Base-by-base conservation (phyloP, 2,329 filamentous ascomycete genomes). In the Eutypella sp. region DNA sequence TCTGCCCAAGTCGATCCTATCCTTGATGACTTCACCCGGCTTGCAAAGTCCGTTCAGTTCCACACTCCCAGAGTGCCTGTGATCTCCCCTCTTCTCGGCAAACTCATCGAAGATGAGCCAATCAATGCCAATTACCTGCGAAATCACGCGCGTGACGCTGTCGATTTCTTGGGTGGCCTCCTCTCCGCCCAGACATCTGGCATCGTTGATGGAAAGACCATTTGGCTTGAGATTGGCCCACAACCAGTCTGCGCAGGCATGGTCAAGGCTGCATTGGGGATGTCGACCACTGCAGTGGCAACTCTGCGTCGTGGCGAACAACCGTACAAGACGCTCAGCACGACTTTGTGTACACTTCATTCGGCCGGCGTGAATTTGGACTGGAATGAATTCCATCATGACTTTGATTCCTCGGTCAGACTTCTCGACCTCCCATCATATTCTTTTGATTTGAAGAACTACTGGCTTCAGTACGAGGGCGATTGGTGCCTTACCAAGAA, bases 181-280 rank as follows among this genome's bases (percentile, higher is more conserved):
- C 67, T 77, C 13, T 71, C 72, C 33, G 82, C 80, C 7, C 75
- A 81, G 57, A 69, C 77, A 41, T 69, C 74, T n/a, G 76, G 75
- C 49, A 64, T 75, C 15, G 78, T 87, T 40, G 75, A 84, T 50
- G 79, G 82, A 51, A 80, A 82, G 66, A 85, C 83, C 5, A 74
- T 82, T 24, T 89, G 81, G 78, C 69, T 90, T 46, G 86, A 90
- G 62, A 68, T 89, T 51, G 86, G 86, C n/a, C 84, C 85, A 31
- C 82, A 88, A 57, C 84, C 85, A 0, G 78, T 89, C 13, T 85
- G 80, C 63, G 74, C 76, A 38, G 77, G 77, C 48, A 82, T 89
- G 75, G 75, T 88, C 52, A 85, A 84, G 68, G 75, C 79, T 15
- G 80, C 77, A 4, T 74, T 86, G 44, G 76, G 76, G 22, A 64